Base-by-base conservation (phyloP, 2,329 filamentous ascomycete genomes). In the Fusarium anguioides region DNA sequence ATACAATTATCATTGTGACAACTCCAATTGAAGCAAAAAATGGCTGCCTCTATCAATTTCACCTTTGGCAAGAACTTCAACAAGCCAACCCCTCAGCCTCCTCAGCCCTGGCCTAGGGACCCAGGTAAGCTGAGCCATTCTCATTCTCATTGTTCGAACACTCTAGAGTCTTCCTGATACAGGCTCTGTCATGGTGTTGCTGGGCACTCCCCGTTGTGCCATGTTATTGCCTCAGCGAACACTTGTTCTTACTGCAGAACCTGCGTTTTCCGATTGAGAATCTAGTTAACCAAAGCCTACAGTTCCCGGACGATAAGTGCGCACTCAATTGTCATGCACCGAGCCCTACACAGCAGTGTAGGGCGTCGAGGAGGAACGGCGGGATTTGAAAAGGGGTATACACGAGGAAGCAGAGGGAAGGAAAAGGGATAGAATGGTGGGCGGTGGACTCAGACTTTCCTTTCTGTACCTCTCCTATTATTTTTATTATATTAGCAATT, bases 71-170 rank as follows among this genome's bases (percentile, higher is more conserved):
- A 47, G 41, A 36, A 41, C 23, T 44, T 63, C 37, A 48, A 36
- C 6, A 46, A 67, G 35, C 65, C 48, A 20, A n/a, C 60, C 39
- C 48, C 70, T 6, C 66, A 60, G 29, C 52, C 55, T 18, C 52
- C 60, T 1, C 55, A 17, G 36, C 53, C 40, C n/a, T 52, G 52
- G 47, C 65, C 65, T 17, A 57, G 24, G n/a, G 65, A 69, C 15
- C 65, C 65, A 0, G 7, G 65, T 69, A n/a, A 66, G 65, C 40
- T 24, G 11, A 27, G 14, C 8, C 5, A 11, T 20, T 11, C 21
- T 24, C n/a, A 7, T 6, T 42, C 6, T 17, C 27, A 6, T 21
- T 23, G 41, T n/a, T 40, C 11, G 40, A 23, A n/a, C 10, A 11
- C 17, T 31, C 29, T 26, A 27, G 18, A 40, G 31, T 21, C 29